A percentile compares a stretch with the other conserved stretches of the same genome.
phyloP scores from a whole-genome alignment of 306 rosid species.

The Quercus variabilis region DNA sequence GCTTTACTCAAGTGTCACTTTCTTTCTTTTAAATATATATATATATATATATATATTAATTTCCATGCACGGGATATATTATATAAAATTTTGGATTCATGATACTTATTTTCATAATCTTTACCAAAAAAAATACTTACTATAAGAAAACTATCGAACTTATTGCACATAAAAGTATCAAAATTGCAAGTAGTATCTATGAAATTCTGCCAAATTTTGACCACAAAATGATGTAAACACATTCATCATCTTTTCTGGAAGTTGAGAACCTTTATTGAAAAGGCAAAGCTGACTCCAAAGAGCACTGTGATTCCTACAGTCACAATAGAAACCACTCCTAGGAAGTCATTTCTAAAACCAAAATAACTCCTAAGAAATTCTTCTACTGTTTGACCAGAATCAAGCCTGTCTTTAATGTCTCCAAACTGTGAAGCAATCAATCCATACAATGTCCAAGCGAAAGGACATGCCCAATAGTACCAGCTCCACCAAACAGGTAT shows the following conservation, averaged over 20 bases:
- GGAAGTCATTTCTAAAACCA: slow-evolving; percentile 59
- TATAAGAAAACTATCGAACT: no score
- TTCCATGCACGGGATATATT: no score
- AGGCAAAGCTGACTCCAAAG: slow-evolving; percentile 70
- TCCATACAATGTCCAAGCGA: slow-evolving; percentile 74
- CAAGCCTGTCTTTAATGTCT: slow-evolving; percentile 50
- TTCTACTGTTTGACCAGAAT: slow-evolving; percentile 61
- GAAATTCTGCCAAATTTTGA: no score
- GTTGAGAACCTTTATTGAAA: slow-evolving; percentile 63
- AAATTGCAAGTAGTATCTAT: no score
- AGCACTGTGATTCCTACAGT: slow-evolving; percentile 48
- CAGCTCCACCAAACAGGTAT: slow-evolving; percentile 91
- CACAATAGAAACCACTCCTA: slow-evolving; percentile 47
- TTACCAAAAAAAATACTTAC: no score
- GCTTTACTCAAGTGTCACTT: no score
- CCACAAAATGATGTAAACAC: background rate
- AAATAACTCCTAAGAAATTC: slow-evolving; percentile 59
- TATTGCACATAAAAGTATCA: no score
- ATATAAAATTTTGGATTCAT: no score
- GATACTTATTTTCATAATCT: no score
- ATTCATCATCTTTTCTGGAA: slow-evolving; percentile 64
- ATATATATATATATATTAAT: no score
- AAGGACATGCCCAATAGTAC: slow-evolving; percentile 79
- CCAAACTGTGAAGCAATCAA: slow-evolving; percentile 72
- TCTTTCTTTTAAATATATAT: no score